A percentile compares a stretch with the other conserved stretches of the same genome.
Evolutionary conservation across 441 rosid genomes (phyloP).

Genomic region (Lepidium campestre): DNA sequence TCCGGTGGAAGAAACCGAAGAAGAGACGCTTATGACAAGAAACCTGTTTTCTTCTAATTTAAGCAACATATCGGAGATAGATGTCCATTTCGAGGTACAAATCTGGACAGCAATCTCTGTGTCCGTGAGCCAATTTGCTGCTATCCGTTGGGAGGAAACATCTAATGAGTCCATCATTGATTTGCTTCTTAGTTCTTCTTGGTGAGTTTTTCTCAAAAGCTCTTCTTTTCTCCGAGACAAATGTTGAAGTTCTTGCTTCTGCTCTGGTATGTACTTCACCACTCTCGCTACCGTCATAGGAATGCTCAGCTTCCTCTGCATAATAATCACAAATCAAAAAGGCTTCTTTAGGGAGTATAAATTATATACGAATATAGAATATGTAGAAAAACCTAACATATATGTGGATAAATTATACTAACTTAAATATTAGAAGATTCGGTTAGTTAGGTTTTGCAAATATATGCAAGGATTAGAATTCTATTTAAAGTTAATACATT

Average conservation of each 20-base stretch:
- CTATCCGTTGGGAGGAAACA: neutral
- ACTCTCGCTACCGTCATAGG: conserved; percentile 46
- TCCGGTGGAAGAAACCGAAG: conserved; percentile 24
- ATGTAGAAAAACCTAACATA: too few relatives aligned
- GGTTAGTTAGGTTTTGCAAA: too few relatives aligned
- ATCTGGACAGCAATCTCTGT: conserved; percentile 27
- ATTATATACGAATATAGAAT: too few relatives aligned
- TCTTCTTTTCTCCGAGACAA: conserved; percentile 38
- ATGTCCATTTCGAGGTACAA: neutral
- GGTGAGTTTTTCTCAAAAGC: conserved; percentile 15
- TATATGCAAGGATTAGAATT: too few relatives aligned
- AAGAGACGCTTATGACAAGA: conserved; percentile 15
- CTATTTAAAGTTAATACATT: neutral
- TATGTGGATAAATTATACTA: too few relatives aligned
- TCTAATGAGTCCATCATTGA: neutral
- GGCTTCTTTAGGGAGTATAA: neutral
- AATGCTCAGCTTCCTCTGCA: conserved; percentile 56
- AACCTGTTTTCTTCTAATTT: conserved; percentile 23
- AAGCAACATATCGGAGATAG: conserved; percentile 23
- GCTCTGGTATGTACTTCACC: conserved; percentile 55
- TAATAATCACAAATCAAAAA: neutral
- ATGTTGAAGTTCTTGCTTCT: conserved; percentile 40
- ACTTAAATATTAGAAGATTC: too few relatives aligned
- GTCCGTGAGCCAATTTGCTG: conserved; percentile 21
- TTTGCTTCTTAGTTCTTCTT: conserved; percentile 7